phyloP scores from a whole-genome alignment of 805 yeast genomes.

The Saturnispora sanitii region DNA sequence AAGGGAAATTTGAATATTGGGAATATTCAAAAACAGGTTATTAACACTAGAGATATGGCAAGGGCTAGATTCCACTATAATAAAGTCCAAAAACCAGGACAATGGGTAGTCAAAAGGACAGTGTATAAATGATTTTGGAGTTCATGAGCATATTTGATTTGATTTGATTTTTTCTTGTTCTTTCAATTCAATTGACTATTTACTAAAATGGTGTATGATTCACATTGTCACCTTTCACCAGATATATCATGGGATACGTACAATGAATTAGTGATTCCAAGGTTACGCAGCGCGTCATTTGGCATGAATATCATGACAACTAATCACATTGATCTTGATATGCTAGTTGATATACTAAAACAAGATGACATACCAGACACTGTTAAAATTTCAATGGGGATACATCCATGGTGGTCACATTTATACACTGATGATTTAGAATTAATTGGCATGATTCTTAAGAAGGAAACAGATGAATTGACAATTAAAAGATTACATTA shows the following conservation, averaged over 20 bases:
- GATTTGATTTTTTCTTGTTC: background rate
- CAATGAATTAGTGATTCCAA: constrained; percentile 5
- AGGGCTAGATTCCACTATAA: background rate
- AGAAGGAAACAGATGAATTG: background rate
- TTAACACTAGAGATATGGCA: constrained; percentile 1
- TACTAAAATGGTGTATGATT: constrained; percentile 21
- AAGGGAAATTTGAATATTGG: background rate
- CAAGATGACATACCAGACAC: constrained; percentile 3
- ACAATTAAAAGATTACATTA: constrained; percentile 40
- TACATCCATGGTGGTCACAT: constrained; percentile 92
- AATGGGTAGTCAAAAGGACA: constrained; percentile 4
- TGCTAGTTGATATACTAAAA: constrained; percentile 18
- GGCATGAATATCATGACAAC: constrained; percentile 38
- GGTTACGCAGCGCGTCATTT: background rate
- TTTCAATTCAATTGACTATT: background rate
- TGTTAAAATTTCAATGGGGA: constrained; percentile 48
- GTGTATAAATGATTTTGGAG: background rate
- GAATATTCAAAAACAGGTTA: background rate
- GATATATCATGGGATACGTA: constrained; percentile 9
- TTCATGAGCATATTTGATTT: background rate
- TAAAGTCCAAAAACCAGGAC: background rate
- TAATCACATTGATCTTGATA: constrained; percentile 29
- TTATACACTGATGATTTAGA: constrained; percentile 33
- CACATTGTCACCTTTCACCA: constrained; percentile 33
- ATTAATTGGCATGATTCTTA: constrained; percentile 1